Base-by-base conservation (phyloP, 2,329 filamentous ascomycete species). In the Fusarium algeriense region DNA sequence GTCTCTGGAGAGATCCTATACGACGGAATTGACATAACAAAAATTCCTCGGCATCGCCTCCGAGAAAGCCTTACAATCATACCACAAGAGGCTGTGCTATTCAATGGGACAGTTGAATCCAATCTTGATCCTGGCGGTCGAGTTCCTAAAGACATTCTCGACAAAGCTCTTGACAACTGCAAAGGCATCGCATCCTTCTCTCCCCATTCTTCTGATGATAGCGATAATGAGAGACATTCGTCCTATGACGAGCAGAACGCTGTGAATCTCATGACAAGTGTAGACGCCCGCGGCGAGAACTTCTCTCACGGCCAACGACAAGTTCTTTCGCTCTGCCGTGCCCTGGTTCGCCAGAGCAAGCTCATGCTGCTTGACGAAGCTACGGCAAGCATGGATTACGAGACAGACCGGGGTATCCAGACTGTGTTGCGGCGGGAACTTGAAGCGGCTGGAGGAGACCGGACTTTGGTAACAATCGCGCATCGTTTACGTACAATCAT, bases 111-210 rank as follows among this genome's bases (percentile, higher is more conserved):
- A 14, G 83, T 88, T 14, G 79, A 80, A 49, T 85, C 84, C 17
- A 88, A 93, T 73, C 84, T 93, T 17, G 91, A 93, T 76, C 89
- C 91, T 0, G 89, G 90, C 41, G 84, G 86, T 37, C 83, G 86
- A 37, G 83, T 90, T 32, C 82, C 85, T 1, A 85, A 87, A 54
- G 80, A 80, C 3, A 83, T 86, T 40, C 83, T 93, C 1, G 83
- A 85, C 34, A 87, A 86, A 65, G 90, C 89, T 0, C 82, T 93
- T 7, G 84, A 87, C 34, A 87, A 90, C 46, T 91, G 91, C 70
- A 86, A 88, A 73, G 85, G 90, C 19, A 85, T 91, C 50, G 86
- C 85, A 5, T 86, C 83, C 26, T 86, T 87, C 74, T 82, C 82
- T 20, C 81, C 81, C 28, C 81, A 81, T 43, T 79, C 78, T 57